phyloP scores from a whole-genome alignment of 805 yeast species.

The Teunomyces lycoperdinae region DNA sequence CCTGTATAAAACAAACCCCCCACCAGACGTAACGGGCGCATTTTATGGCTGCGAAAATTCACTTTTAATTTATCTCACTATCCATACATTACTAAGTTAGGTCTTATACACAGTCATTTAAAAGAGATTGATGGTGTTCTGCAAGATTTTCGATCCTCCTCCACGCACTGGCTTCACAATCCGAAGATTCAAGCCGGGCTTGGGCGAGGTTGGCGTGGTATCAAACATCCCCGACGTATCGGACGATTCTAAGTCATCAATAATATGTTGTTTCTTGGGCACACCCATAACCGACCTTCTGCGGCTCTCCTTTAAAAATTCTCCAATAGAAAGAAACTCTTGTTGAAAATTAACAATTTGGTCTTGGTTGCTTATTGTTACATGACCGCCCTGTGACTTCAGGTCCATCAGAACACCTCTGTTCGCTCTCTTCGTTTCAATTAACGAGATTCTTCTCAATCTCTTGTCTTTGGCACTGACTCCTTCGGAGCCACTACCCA shows the following conservation, averaged over 20 bases:
- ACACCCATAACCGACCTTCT: slow-evolving; percentile 10
- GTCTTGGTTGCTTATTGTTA: slow-evolving; percentile 7
- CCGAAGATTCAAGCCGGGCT: slow-evolving; percentile 51
- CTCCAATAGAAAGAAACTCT: slow-evolving; percentile 14
- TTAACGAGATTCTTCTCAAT: slow-evolving; percentile 6
- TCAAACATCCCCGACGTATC: slow-evolving; percentile 18
- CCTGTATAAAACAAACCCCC: background rate
- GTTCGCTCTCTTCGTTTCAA: slow-evolving; percentile 4
- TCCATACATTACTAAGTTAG: too few species aligned
- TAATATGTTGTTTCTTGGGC: background rate
- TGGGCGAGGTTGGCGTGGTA: slow-evolving; percentile 24
- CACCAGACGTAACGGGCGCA: too few species aligned
- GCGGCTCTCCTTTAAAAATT: slow-evolving; percentile 14
- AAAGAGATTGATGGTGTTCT: slow-evolving; percentile 11
- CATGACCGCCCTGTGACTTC: slow-evolving; percentile 4
- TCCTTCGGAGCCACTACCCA: too few species aligned
- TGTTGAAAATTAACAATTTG: slow-evolving; percentile 13
- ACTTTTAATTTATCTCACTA: too few species aligned
- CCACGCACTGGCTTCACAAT: slow-evolving; percentile 65
- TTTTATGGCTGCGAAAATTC: too few species aligned
- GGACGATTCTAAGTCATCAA: slow-evolving; percentile 10
- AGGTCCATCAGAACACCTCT: slow-evolving; percentile 5
- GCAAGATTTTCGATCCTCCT: slow-evolving; percentile 28
- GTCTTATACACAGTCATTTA: slow-evolving; percentile 1
- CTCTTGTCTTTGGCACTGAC: background rate